Percentiles rank a stretch among this genome's conserved stretches.
phyloP scores from a whole-genome alignment of 1,284 basidiomycete species.

The Ceratobasidium sp. region DNA sequence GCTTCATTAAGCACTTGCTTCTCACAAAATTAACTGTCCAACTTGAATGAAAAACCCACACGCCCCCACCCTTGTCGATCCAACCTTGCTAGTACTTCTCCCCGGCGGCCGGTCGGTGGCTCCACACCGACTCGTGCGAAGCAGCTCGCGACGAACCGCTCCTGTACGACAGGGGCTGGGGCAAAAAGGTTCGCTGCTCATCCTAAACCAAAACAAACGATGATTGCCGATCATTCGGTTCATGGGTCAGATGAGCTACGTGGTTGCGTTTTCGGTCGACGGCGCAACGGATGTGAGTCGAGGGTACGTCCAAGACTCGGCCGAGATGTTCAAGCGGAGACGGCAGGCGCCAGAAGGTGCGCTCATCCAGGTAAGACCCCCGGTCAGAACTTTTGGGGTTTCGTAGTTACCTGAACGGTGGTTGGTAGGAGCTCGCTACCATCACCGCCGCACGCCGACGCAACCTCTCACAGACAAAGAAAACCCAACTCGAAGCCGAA shows the following conservation, averaged over 20 bases:
- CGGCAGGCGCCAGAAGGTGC: conserved; percentile 49
- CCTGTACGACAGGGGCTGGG: conserved; percentile 57
- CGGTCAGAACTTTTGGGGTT: background rate
- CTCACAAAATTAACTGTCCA: conserved; percentile 3
- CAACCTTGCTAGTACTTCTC: conserved; percentile 47
- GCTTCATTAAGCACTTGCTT: conserved; percentile 46
- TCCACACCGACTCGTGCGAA: conserved; percentile 58
- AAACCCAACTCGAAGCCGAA: conserved; percentile 47
- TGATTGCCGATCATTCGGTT: conserved; percentile 2
- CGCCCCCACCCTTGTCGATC: conserved; percentile 25
- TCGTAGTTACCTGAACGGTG: background rate
- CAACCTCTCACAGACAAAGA: conserved; percentile 42
- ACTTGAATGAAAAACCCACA: background rate
- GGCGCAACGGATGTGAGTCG: conserved; percentile 56
- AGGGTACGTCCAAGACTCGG: conserved; percentile 50
- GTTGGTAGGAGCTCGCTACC: conserved; percentile 45
- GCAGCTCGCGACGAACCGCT: conserved; percentile 54
- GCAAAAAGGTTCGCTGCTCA: conserved; percentile 51
- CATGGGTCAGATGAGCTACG: conserved; percentile 53
- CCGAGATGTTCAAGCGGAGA: conserved; percentile 42
- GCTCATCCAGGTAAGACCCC: conserved; percentile 50
- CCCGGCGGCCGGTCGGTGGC: conserved; percentile 52
- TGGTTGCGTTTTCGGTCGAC: conserved; percentile 53
- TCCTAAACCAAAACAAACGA: background rate
- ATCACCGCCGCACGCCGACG: conserved; percentile 46